Conservation (phyloP, 2,329 filamentous ascomycete genomes). For the Colletotrichum tamarilloi region DNA sequence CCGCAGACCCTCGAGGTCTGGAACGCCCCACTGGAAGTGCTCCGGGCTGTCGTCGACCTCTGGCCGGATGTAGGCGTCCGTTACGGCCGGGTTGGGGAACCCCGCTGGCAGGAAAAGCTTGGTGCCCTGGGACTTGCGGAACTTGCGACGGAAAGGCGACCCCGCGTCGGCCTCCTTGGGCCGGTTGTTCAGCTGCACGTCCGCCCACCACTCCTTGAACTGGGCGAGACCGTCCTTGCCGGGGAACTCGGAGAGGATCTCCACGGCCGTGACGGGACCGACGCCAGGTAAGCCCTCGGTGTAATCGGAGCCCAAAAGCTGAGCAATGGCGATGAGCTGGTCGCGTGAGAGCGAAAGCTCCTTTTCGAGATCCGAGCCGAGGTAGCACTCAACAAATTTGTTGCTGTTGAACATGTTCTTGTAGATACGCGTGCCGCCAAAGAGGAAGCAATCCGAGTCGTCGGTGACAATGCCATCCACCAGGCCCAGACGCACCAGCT, state of each 20-base stretch:
- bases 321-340: constrained; percentile 89
- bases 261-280: constrained; percentile 92
- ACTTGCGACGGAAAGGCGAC: constrained; percentile 83
- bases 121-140: constrained; percentile 79
- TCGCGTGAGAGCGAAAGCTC: constrained; percentile 89
- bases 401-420: constrained; percentile 99
- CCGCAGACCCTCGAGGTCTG: constrained; percentile 87
- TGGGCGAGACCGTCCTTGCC: constrained; percentile 69
- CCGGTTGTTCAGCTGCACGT: constrained; percentile 76
- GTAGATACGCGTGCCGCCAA: constrained; percentile 95
- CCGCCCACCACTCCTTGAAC: constrained; percentile 90
- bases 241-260: constrained; percentile 92
- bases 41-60: constrained; percentile 85
- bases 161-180: constrained; percentile 70
- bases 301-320: constrained; percentile 93
- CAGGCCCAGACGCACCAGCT: constrained; percentile 85
- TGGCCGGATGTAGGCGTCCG: constrained; percentile 84
- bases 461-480: constrained; percentile 99
- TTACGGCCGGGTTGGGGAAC: constrained; percentile 84
- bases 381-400: constrained; percentile 97
- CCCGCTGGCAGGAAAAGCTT: constrained; percentile 86
- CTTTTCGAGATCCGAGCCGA: constrained; percentile 83
- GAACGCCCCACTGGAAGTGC: constrained; percentile 93
- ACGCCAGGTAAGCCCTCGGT: constrained; percentile 92
- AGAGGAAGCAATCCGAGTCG: constrained; percentile 95